A percentile compares a stretch with the other conserved stretches of the same genome.
Conservation (phyloP, 768 basidiomycete genomes). For the Suillus alpinus region DNA sequence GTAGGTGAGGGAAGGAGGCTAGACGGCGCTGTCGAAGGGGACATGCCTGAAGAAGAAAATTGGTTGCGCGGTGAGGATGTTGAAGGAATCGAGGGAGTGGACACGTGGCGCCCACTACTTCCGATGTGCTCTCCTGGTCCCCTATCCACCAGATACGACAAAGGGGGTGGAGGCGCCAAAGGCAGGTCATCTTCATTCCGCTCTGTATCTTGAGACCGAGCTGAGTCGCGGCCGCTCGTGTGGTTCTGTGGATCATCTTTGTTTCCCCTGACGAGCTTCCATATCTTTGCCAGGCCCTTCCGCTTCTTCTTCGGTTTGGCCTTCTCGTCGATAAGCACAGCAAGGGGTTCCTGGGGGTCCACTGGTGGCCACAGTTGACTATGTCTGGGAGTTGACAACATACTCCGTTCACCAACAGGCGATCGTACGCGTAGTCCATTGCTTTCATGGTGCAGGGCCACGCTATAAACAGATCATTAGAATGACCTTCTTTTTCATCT, state of each 20-base stretch:
- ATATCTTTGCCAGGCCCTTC: conserved; percentile 75
- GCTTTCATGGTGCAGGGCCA: conserved; percentile 74
- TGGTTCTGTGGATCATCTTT: conserved; percentile 27
- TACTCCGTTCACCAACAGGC: conserved; percentile 34
- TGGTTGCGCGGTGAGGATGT: conserved; percentile 51
- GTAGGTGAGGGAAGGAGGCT: conserved; percentile 73
- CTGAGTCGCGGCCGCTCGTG: conserved; percentile 27
- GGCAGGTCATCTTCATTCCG: conserved; percentile 67
- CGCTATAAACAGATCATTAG: conserved; percentile 38
- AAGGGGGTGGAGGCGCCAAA: conserved; percentile 84
- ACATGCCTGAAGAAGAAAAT: conserved; percentile 59
- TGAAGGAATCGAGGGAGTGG: conserved; percentile 68
- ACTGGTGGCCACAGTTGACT: conserved; percentile 53
- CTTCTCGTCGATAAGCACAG: conserved; percentile 30
- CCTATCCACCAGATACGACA: conserved; percentile 78
- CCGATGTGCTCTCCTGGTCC: conserved; percentile 52
- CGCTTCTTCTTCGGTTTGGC: conserved; percentile 74
- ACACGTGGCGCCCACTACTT: conserved; percentile 53
- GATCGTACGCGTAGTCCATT: conserved; percentile 30
- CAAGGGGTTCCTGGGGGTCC: conserved; percentile 32
- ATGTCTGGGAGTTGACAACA: conserved; percentile 35
- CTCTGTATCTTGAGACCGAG: conserved; percentile 34
- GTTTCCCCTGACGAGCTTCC: conserved; percentile 72
- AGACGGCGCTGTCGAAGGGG: conserved; percentile 73
- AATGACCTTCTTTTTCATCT: conserved; percentile 4